A percentile compares a stretch with the other conserved stretches of the same genome.
Evolutionary conservation across 2,329 filamentous ascomycete species (phyloP).

Genomic region (Aspergillus ustus): DNA sequence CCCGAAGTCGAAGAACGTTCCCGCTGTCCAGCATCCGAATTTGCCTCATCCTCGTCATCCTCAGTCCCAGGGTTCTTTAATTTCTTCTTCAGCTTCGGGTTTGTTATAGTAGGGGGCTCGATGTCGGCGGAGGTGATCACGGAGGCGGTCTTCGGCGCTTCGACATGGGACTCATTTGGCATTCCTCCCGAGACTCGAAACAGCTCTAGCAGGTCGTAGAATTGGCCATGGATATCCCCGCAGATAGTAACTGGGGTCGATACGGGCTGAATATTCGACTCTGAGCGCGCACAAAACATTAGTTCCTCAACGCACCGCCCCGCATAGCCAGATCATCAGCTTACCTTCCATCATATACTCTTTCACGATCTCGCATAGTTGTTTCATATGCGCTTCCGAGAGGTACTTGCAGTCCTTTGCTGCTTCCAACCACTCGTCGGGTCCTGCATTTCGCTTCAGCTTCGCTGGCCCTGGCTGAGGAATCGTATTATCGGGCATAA

Average conservation of each 20-base stretch:
- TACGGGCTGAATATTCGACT: slow-evolving; percentile 99
- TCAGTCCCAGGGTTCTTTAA: slow-evolving; percentile 59
- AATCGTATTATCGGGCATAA: slow-evolving; percentile 60
- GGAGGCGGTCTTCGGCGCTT: slow-evolving; percentile 69
- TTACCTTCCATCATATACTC: slow-evolving; percentile 97
- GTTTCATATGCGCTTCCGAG: slow-evolving; percentile 96
- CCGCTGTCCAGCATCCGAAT: slow-evolving; percentile 24
- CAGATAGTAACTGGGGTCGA: slow-evolving; percentile 95
- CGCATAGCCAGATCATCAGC: slow-evolving; percentile 9
- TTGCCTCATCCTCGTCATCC: slow-evolving; percentile 38
- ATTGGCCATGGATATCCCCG: slow-evolving; percentile 98
- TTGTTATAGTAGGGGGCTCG: slow-evolving; percentile 85
- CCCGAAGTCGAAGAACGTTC: slow-evolving; percentile 36
- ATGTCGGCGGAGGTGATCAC: slow-evolving; percentile 90
- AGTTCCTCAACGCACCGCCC: slow-evolving; percentile 10
- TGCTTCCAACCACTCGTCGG: slow-evolving; percentile 95
- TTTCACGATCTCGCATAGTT: slow-evolving; percentile 97
- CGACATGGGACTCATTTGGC: slow-evolving; percentile 78
- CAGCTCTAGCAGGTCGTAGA: slow-evolving; percentile 95
- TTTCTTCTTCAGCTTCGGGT: slow-evolving; percentile 85
- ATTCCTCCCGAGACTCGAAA: slow-evolving; percentile 97
- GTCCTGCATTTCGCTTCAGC: slow-evolving; percentile 78
- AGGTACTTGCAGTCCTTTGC: slow-evolving; percentile 98
- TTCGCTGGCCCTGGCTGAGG: slow-evolving; percentile 91
- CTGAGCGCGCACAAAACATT: slow-evolving; percentile 51